phyloP scores from a whole-genome alignment of 1,284 basidiomycete species.

The Tilletiopsis washingtonensis region DNA sequence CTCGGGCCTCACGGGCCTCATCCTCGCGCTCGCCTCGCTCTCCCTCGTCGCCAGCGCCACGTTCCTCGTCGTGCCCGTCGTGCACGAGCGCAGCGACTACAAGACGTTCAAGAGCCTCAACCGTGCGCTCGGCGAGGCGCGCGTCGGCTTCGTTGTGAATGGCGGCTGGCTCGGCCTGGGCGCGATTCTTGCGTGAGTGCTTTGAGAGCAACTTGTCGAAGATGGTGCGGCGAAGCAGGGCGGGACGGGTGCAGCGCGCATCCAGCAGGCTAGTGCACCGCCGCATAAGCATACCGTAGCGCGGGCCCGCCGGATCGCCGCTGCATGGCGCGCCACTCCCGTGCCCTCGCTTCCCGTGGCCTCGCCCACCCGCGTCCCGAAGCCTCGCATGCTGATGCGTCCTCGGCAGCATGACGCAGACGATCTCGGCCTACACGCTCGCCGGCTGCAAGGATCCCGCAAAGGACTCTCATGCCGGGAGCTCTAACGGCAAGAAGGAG shows the following conservation, averaged over 20 bases:
- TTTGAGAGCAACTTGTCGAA: not conserved
- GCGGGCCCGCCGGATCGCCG: too few relatives aligned
- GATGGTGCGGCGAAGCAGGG: too few relatives aligned
- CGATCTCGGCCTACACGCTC: conserved; percentile 33
- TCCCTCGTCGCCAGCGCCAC: conserved; percentile 19
- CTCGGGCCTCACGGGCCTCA: conserved; percentile 34
- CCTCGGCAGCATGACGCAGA: conserved; percentile 18
- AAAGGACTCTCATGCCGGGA: conserved; percentile 29
- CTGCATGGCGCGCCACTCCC: too few relatives aligned
- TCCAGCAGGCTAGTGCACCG: too few relatives aligned
- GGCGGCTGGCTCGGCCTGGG: conserved; percentile 22
- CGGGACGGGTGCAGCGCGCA: too few relatives aligned
- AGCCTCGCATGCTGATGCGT: not conserved
- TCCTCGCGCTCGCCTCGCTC: conserved; percentile 22
- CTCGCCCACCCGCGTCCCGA: not conserved
- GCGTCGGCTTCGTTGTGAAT: conserved; percentile 32
- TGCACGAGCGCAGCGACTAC: conserved; percentile 9
- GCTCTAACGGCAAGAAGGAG: conserved; percentile 18
- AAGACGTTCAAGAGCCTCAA: conserved; percentile 2
- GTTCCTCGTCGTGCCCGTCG: conserved; percentile 28
- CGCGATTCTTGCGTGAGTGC: conserved; percentile 18
- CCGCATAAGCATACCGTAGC: too few relatives aligned
- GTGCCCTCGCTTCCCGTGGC: not conserved
- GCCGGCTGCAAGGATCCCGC: conserved; percentile 32
- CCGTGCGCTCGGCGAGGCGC: conserved; percentile 25